Conservation (phyloP, 2,329 filamentous ascomycete species). For the Aureobasidium uvarum region DNA sequence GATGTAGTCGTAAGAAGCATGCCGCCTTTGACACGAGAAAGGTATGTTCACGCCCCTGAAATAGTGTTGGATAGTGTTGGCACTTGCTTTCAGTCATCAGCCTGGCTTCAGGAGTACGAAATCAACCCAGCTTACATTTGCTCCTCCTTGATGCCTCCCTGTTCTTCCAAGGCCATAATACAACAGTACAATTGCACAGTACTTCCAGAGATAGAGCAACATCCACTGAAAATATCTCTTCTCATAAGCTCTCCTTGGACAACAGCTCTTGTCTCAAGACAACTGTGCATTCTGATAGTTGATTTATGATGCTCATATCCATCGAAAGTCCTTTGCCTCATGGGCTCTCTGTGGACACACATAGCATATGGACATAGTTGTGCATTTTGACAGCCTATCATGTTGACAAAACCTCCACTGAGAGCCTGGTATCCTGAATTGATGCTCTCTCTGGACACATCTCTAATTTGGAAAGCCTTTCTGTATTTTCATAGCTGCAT, state of each 20-base stretch:
- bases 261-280: not conserved
- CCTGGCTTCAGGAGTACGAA: not conserved
- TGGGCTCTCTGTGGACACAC: not conserved
- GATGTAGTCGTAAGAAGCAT: not conserved
- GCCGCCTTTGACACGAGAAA: not conserved
- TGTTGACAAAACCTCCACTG: too few relatives aligned
- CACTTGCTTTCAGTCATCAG: not conserved
- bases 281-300: not conserved
- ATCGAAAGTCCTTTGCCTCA: not conserved
- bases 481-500: not conserved
- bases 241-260: not conserved
- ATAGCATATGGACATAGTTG: too few relatives aligned
- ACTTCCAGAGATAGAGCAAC: not conserved
- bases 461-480: not conserved
- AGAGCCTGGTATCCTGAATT: too few relatives aligned
- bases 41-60: not conserved
- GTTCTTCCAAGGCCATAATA: too few relatives aligned
- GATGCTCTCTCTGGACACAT: not conserved
- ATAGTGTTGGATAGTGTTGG: constrained; percentile 1
- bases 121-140: not conserved
- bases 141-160: not conserved
- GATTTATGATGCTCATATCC: too few relatives aligned
- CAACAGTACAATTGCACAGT: not conserved
- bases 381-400: too few relatives aligned
- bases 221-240: not conserved